phyloP scores from a whole-genome alignment of 2,329 filamentous ascomycete species.

The Paecilomyces sp. region DNA sequence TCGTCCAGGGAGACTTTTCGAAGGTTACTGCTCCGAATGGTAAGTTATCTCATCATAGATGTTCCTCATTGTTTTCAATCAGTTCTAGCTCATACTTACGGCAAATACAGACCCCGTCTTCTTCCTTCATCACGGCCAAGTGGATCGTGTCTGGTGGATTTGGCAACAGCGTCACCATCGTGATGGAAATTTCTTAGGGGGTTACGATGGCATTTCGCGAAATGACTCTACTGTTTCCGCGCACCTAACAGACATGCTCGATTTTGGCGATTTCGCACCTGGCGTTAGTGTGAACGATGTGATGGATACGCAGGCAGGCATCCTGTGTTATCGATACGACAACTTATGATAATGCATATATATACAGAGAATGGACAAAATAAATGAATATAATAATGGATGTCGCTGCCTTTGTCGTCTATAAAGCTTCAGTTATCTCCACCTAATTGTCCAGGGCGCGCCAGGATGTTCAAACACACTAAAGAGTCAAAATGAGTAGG shows the following conservation, averaged over 20 bases:
- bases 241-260: conserved; percentile 9
- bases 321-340: conserved; percentile 17
- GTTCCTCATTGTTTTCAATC: background rate
- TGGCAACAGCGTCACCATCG: conserved; percentile 14
- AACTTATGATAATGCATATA: background rate
- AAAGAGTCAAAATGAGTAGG: too few relatives aligned
- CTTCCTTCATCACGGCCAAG: conserved; percentile 19
- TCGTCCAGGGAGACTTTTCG: conserved; percentile 1
- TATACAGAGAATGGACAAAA: background rate
- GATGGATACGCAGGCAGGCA: conserved; percentile 12
- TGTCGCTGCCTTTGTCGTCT: too few relatives aligned
- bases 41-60: background rate
- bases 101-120: conserved; percentile 16
- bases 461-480: too few relatives aligned
- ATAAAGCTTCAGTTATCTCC: too few relatives aligned
- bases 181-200: conserved; percentile 3
- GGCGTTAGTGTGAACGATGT: conserved; percentile 12
- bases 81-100: background rate
- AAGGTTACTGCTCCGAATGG: conserved; percentile 1
- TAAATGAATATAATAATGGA: background rate
- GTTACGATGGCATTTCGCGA: conserved; percentile 7
- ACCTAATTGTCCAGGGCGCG: too few relatives aligned
- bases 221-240: conserved; percentile 4
- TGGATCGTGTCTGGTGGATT: conserved; percentile 19
- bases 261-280: conserved; percentile 9